Base-by-base conservation (phyloP, 140 eudicot genomes). In the Anethum foeniculum region DNA sequence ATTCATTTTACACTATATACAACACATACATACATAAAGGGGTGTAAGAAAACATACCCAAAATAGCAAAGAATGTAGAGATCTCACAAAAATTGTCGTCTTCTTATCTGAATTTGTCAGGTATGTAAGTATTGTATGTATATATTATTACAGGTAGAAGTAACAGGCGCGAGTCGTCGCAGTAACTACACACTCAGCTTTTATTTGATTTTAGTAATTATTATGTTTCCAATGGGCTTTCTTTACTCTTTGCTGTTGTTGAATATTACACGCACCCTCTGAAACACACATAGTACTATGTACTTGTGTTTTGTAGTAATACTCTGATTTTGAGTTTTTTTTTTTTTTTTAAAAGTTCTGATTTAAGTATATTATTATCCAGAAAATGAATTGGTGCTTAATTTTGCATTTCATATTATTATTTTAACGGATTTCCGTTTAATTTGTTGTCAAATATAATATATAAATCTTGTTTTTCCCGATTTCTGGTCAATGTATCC, bases 1-100 rank as follows among this genome's bases (percentile, higher is more conserved):
- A 46, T 5, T 52, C 60, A 52, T 18, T 52, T 52, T 9, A 52
- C 1, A 52, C 60, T 13, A 49, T 49, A 49, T 14, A 49, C 2
- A 60, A 60, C 12, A 56, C 65, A 56, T 6, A 56, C 65, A 64
- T 5, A 30, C 73, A 68, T 30, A 68, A 67, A 67, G 43, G 41
- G 41, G 38, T 19, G 73, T 30, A 67, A 28, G 44, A 34, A 68
- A 34, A 30, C n/a, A 68, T 74, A 74, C 78, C 56, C 14, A 46
- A 23, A 74, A 41, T n/a, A 74, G 32, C 39, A 74, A 44, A 74
- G 39, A 74, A 46, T 74, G 78, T 23, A 44, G 58, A 74, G 78
- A 74, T 74, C 78, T 74, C 78, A 74, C 56, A 0, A 25, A 27
- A 43, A 25, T 6, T 25, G 34, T 46, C 51, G 77, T 39, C 21